phyloP scores from a whole-genome alignment of 2,329 filamentous ascomycete species.

The Seiridium cupressi region DNA sequence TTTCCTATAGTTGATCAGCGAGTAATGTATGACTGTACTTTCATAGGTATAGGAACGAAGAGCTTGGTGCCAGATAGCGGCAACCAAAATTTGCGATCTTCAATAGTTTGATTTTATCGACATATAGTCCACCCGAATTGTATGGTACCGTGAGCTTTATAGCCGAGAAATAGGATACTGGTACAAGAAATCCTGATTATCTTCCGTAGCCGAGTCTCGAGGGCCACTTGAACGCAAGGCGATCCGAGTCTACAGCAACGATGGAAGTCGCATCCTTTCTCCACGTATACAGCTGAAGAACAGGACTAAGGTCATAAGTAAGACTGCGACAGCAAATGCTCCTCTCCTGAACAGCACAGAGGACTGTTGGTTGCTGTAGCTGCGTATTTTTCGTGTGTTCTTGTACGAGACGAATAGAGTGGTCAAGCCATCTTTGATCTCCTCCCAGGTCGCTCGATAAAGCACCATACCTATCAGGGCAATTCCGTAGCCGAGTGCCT shows the following conservation, averaged over 20 bases:
- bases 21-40: too few relatives aligned
- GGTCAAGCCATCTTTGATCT: neutral
- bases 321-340: neutral
- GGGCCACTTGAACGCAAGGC: neutral
- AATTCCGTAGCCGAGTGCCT: constrained; percentile 76
- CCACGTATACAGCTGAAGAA: neutral
- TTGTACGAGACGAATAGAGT: neutral
- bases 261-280: neutral
- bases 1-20: too few relatives aligned
- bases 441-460: constrained; percentile 38
- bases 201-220: neutral
- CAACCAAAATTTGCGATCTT: too few relatives aligned
- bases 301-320: neutral
- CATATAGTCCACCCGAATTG: too few relatives aligned
- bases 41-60: too few relatives aligned
- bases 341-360: neutral
- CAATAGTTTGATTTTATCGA: too few relatives aligned
- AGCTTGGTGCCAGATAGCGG: too few relatives aligned
- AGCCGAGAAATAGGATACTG: too few relatives aligned
- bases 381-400: neutral
- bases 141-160: too few relatives aligned
- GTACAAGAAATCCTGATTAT: neutral
- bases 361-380: neutral
- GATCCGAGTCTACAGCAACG: neutral
- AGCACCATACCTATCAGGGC: constrained; percentile 53